Conservation (phyloP, 495 filamentous ascomycete genomes). For the Neurospora sp. region DNA sequence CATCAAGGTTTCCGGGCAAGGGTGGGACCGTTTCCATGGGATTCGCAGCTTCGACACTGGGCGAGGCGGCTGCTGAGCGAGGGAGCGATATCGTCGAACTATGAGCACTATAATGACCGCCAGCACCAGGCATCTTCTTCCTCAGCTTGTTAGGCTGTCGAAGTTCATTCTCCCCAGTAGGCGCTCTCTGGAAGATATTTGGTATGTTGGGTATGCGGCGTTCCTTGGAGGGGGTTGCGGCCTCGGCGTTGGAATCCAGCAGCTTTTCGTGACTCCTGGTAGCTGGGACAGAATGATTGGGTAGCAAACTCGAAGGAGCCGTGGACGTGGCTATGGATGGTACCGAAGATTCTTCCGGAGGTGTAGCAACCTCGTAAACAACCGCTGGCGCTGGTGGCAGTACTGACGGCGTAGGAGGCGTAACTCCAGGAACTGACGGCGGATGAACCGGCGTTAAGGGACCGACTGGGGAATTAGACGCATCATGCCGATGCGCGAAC, state of each 20-base stretch:
- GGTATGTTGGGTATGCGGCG: conserved; percentile 55
- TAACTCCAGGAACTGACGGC: background rate
- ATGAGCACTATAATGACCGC: conserved; percentile 70
- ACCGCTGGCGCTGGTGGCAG: conserved; percentile 13
- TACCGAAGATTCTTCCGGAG: conserved; percentile 8
- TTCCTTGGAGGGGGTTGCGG: conserved; percentile 58
- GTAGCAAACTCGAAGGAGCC: conserved; percentile 5
- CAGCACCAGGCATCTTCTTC: conserved; percentile 69
- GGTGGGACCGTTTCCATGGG: conserved; percentile 26
- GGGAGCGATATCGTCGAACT: conserved; percentile 72
- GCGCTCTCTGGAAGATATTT: conserved; percentile 59
- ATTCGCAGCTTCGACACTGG: conserved; percentile 25
- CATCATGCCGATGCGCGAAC: conserved; percentile 29
- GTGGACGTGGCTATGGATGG: conserved; percentile 5
- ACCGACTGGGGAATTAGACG: conserved; percentile 22
- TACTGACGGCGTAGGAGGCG: background rate
- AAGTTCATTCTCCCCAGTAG: conserved; percentile 48
- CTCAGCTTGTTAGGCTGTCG: conserved; percentile 75
- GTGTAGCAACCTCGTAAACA: conserved; percentile 18
- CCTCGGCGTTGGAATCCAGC: conserved; percentile 28
- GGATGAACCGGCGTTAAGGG: conserved; percentile 21
- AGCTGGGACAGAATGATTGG: conserved; percentile 10
- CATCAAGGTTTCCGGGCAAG: conserved; percentile 15
- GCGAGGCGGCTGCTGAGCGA: conserved; percentile 28
- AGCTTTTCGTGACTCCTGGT: conserved; percentile 42